Evolutionary conservation across 2,329 filamentous ascomycete genomes (phyloP).

Genomic region (Talaromyces sp.): DNA sequence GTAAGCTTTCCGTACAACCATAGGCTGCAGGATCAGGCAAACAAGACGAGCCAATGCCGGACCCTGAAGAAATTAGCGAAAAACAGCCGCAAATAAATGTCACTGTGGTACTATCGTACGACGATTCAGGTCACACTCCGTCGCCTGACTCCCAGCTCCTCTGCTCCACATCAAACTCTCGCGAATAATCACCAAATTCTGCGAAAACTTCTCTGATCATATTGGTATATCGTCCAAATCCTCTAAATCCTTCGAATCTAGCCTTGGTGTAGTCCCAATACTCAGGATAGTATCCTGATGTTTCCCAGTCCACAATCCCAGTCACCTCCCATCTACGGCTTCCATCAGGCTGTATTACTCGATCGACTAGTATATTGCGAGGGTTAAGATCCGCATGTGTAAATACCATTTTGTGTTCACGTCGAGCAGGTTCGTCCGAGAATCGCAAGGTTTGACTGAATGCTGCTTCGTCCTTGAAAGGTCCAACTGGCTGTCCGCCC

Average conservation of each 20-base stretch:
- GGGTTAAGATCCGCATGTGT: constrained; percentile 5
- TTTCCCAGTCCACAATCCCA: constrained; percentile 4
- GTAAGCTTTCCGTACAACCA: too few species aligned
- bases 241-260: not conserved
- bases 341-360: not conserved
- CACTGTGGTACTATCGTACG: too few species aligned
- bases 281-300: not conserved
- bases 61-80: not conserved
- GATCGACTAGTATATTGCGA: constrained; percentile 1
- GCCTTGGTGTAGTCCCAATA: constrained; percentile 9
- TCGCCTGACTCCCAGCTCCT: constrained; percentile 1
- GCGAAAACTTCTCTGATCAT: not conserved
- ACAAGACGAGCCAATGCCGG: not conserved
- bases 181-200: not conserved
- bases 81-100: not conserved
- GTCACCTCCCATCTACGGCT: not conserved
- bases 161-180: not conserved
- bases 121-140: not conserved
- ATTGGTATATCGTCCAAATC: not conserved
- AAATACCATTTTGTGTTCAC: not conserved
- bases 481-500: not conserved
- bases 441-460: not conserved
- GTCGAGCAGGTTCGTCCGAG: not conserved
- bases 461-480: not conserved
- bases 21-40: not conserved